A percentile compares a stretch with the other conserved stretches of the same genome.
phyloP scores from a whole-genome alignment of 306 rosid species.

The Prunus davidiana region DNA sequence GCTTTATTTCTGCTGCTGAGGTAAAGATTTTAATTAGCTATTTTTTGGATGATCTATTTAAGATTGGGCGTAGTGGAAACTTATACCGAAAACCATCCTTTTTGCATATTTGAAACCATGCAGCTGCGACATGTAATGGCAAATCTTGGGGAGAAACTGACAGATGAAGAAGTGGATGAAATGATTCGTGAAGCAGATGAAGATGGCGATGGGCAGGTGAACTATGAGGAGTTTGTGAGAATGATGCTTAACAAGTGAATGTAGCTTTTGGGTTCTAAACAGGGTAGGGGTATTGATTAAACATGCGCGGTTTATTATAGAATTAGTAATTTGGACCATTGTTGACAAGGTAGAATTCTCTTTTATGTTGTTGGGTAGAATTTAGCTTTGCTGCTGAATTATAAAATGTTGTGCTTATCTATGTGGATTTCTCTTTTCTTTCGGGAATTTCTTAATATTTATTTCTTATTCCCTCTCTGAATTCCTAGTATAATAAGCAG shows the following conservation, averaged over 20 bases:
- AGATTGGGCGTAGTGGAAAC: background rate
- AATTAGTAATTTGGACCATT: conserved; percentile 9
- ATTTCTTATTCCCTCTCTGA: no score
- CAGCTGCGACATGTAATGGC: conserved; percentile 35
- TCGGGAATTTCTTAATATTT: background rate
- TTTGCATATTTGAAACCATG: conserved; percentile 1
- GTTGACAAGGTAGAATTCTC: background rate
- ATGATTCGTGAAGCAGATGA: conserved; percentile 27
- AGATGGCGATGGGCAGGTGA: conserved; percentile 34
- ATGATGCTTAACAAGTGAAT: conserved; percentile 27
- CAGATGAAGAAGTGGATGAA: conserved; percentile 30
- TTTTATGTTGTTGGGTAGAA: background rate
- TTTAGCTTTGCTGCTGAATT: background rate
- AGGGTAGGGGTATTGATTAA: background rate
- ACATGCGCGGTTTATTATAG: background rate
- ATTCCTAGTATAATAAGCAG: no score
- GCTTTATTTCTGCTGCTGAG: conserved; percentile 34
- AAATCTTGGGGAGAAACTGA: conserved; percentile 27
- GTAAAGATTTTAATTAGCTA: conserved; percentile 2
- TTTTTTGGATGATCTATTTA: background rate
- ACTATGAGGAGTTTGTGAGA: conserved; percentile 32
- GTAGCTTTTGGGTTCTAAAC: background rate
- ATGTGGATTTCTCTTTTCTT: background rate
- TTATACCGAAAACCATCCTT: background rate
- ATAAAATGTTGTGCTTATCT: background rate